A percentile compares a stretch with the other conserved stretches of the same genome.
These are phyloP conservation scores for Noccaea caerulescens DNA, from an alignment of 345 rosid genomes.

Conservation along the genomic window DNA sequence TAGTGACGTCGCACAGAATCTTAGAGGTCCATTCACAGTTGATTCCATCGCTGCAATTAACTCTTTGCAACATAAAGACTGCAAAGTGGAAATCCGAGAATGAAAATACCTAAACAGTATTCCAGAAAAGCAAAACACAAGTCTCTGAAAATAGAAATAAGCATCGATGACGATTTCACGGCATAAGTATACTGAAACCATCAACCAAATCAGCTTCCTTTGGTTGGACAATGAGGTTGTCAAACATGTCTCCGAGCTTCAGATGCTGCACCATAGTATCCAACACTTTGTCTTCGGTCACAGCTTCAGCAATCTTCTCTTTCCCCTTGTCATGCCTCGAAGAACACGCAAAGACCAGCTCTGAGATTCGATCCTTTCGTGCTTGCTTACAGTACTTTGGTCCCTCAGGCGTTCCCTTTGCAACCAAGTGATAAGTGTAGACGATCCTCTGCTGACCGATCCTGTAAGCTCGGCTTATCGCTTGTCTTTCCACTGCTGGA, in stretches of 20 bases:
- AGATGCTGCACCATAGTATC: slow-evolving; percentile 43
- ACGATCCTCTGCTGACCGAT: slow-evolving; percentile 67
- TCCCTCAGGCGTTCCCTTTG: slow-evolving; percentile 57
- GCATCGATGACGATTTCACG: slow-evolving; percentile 30
- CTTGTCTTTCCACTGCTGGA: slow-evolving; percentile 80
- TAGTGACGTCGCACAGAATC: no score
- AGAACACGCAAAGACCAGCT: slow-evolving; percentile 55
- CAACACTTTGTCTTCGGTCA: slow-evolving; percentile 40
- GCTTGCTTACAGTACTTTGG: slow-evolving; percentile 57
- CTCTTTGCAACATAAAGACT: background rate
- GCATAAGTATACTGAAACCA: slow-evolving; percentile 40
- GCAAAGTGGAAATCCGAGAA: background rate
- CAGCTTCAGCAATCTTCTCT: slow-evolving; percentile 35
- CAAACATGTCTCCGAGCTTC: slow-evolving; percentile 42
- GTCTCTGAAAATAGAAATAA: slow-evolving; percentile 1
- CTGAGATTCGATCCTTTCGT: slow-evolving; percentile 53
- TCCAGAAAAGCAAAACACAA: slow-evolving; percentile 8
- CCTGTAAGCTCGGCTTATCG: slow-evolving; percentile 76
- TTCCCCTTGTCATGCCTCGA: slow-evolving; percentile 38
- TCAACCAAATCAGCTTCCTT: slow-evolving; percentile 47
- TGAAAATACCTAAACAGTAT: background rate
- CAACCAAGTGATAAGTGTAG: slow-evolving; percentile 64
- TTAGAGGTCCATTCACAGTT: no score
- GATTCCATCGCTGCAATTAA: no score
- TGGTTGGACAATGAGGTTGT: slow-evolving; percentile 41